Evolutionary conservation across 2,329 filamentous ascomycete genomes (phyloP), one percentile per base, ranked within the genome.

Genomic region (Xylariaceae sp.): DNA sequence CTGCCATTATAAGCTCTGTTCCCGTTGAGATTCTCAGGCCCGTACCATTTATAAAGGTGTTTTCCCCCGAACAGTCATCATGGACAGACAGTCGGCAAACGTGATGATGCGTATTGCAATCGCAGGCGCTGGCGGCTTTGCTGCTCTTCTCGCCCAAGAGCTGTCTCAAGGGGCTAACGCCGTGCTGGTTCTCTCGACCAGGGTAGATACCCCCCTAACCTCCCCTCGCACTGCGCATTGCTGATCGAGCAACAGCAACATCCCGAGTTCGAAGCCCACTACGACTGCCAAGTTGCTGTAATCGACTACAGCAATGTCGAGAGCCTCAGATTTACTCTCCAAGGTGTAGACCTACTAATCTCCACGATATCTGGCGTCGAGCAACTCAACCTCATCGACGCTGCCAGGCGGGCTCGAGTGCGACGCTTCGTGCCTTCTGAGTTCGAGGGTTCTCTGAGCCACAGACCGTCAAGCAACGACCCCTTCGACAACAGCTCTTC

Each of bases 391-490:
- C 70, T 88, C 19, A 86, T 88, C 54, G 75, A 82, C 45, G 82
- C 83, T 2, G 80, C 83, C 1, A 72, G 77, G 12, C 63, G 68
- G 32, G 74, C 71, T 13, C 67, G 73, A 13, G 82, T 88, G 2
- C 69, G 72, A 12, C 70, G 75, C 22, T 88, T 88, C 49, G 77
- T 84, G 3, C 82, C 83, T 1, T 80, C 82, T 5, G 83, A 87
- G 47, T 88, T 87, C 46, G 80, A 86, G 59, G 83, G 83, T 2
- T 64, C 65, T 19, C 64, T 82, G 12, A 57, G 59, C 13, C 64
- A 71, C 28, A 67, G 80, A 31, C 67, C 71, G 1, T 48, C 61
- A 5, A 35, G 42, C 26, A 34, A 65, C 35, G 77, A 82, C 37
- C 68, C 75, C 2, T 60, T 84, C 16, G 77, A 85, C 52, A 72